These are phyloP conservation scores for Cotoneaster glaucophyllus DNA, from an alignment of 306 rosid species.

Conservation along the genomic window DNA sequence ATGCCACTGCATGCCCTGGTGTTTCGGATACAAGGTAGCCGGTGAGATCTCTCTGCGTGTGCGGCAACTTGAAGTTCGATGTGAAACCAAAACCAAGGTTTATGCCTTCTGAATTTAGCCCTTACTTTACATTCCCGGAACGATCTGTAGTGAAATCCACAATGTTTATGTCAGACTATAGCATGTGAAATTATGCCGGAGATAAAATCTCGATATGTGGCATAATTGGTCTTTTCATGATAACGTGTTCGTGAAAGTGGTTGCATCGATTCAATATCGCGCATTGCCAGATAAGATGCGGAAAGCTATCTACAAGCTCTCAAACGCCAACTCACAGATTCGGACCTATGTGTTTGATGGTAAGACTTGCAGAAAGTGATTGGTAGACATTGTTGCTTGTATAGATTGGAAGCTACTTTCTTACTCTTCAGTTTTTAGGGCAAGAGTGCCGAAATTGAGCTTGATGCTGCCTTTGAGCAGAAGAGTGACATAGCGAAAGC, in stretches of 20 bases:
- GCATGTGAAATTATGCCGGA: background rate
- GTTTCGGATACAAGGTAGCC: constrained; percentile 45
- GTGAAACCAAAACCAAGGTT: constrained; percentile 69
- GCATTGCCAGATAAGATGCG: constrained; percentile 44
- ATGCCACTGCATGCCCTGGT: constrained; percentile 72
- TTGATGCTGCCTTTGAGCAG: constrained; percentile 67
- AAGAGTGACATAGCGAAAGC: constrained; percentile 61
- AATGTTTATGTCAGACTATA: background rate
- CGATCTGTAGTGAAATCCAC: background rate
- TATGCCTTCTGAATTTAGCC: background rate
- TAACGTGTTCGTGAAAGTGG: constrained; percentile 65
- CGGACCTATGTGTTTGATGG: constrained; percentile 69
- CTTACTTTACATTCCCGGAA: background rate
- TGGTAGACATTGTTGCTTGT: background rate
- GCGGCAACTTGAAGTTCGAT: constrained; percentile 53
- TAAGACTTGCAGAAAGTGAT: constrained; percentile 13
- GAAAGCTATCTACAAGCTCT: constrained; percentile 69
- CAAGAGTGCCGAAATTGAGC: constrained; percentile 55
- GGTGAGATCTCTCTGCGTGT: constrained; percentile 58
- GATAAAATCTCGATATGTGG: background rate
- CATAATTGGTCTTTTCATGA: constrained; percentile 33
- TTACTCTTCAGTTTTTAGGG: constrained; percentile 46
- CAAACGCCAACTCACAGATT: constrained; percentile 54
- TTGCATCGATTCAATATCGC: constrained; percentile 59
- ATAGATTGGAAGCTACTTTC: constrained; percentile 1